These are phyloP conservation scores for Fomitopsis serialis DNA, from an alignment of 768 basidiomycete genomes.

Conservation along the genomic window DNA sequence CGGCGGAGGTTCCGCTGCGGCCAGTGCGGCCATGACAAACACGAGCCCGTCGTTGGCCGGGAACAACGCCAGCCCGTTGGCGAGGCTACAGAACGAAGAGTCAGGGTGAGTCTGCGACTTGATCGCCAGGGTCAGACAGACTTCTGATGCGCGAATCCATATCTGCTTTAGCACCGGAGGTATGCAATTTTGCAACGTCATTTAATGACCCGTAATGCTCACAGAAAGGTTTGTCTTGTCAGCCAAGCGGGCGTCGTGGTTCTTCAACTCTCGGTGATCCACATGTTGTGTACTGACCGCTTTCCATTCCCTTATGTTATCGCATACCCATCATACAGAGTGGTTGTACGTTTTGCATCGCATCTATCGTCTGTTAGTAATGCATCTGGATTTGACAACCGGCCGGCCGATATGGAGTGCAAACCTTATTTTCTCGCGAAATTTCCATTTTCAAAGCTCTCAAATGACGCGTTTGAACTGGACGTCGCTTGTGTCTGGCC, in stretches of 20 bases:
- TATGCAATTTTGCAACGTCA: slow-evolving; percentile 9
- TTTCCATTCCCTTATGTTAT: slow-evolving; percentile 6
- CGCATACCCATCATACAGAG: slow-evolving; percentile 16
- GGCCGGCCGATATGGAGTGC: background rate
- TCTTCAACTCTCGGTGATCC: slow-evolving; percentile 76
- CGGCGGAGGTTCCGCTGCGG: slow-evolving; percentile 64
- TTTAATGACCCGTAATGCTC: background rate
- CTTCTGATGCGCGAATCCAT: background rate
- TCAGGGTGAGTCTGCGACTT: slow-evolving; percentile 29
- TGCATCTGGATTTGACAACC: slow-evolving; percentile 7
- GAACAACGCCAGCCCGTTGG: slow-evolving; percentile 58
- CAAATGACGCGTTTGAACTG: background rate
- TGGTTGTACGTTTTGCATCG: slow-evolving; percentile 24
- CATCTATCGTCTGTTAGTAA: slow-evolving; percentile 21
- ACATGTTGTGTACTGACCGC: slow-evolving; percentile 8
- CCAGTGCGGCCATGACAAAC: slow-evolving; percentile 34
- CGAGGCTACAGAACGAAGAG: slow-evolving; percentile 79
- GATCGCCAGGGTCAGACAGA: background rate
- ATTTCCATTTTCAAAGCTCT: background rate
- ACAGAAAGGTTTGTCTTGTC: slow-evolving; percentile 1
- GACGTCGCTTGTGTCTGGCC: no score
- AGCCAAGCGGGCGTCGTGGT: slow-evolving; percentile 93
- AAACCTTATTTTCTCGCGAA: slow-evolving; percentile 1
- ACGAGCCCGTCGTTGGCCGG: slow-evolving; percentile 36
- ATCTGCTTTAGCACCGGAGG: slow-evolving; percentile 10